Conservation (phyloP, 306 rosid genomes). For the Trifolium subterraneum region DNA sequence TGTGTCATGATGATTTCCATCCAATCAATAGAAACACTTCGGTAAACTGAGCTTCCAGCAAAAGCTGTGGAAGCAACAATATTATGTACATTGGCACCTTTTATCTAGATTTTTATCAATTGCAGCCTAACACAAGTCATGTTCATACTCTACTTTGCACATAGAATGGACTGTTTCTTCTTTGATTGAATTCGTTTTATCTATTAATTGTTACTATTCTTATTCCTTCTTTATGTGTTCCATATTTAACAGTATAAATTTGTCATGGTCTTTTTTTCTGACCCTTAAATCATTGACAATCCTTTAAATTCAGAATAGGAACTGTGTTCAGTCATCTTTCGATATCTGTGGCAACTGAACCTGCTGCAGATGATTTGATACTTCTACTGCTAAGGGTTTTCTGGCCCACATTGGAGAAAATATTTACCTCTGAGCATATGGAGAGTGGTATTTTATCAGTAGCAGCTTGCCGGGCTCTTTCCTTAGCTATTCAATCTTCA, state of each 20-base stretch:
- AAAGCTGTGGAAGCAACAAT: constrained; percentile 21
- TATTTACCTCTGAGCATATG: constrained; percentile 84
- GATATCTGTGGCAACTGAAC: constrained; percentile 56
- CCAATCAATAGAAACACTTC: constrained; percentile 18
- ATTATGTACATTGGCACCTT: constrained; percentile 19
- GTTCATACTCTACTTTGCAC: constrained; percentile 28
- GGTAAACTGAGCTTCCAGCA: constrained; percentile 19
- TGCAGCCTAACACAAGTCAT: not conserved
- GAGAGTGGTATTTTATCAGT: constrained; percentile 80
- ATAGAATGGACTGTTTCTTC: constrained; percentile 18
- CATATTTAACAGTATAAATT: constrained; percentile 9
- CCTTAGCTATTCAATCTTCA: constrained; percentile 89
- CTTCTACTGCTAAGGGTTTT: constrained; percentile 71
- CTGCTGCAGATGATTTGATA: constrained; percentile 74
- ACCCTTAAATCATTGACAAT: constrained; percentile 24
- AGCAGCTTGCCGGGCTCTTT: constrained; percentile 96
- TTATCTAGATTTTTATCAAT: constrained; percentile 27
- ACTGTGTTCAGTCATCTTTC: constrained; percentile 88
- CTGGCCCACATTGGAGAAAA: constrained; percentile 93
- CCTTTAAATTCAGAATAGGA: constrained; percentile 75
- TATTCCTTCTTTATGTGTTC: constrained; percentile 17
- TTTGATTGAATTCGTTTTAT: constrained; percentile 26
- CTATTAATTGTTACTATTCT: constrained; percentile 3
- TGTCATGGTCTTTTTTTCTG: constrained; percentile 26
- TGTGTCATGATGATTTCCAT: not conserved